Base-by-base conservation (phyloP, 257 asterid species). In the Solanum lycopersicoides region DNA sequence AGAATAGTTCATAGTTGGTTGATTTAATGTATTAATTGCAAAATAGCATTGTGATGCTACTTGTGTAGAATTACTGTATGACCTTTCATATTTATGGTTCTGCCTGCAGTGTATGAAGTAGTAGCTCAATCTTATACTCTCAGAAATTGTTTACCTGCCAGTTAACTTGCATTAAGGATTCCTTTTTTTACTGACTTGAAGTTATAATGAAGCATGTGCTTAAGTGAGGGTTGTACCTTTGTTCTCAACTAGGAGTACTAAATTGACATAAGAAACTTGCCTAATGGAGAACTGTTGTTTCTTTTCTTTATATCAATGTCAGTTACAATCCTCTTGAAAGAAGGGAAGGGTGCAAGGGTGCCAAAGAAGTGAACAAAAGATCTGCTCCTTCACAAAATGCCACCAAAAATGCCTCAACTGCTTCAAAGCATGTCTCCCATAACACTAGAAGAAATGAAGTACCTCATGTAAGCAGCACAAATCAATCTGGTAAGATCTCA, bases 271-370 rank as follows among this genome's bases (percentile, higher is more conserved):
- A 21, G 44, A 47, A 80, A 30, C 28, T 50, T 30, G 44, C 69
- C 68, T 80, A 80, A 80, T 45, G 42, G 69, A 80, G 69, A 79
- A 72, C 37, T 89, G 77, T 44, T 88, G 50, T 86, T 76, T 88
- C 71, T 30, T 86, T 68, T n/a, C 68, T 80, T 82, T 45, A 32
- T 85, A 60, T 90, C 87, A 47, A 86, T 63, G 12, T 63, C 91
- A 95, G 99, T 86, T 96, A 96, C 92, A 95, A 96, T 88, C 91
- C 99, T 88, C 88, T 94, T 89, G 99, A 95, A 87, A 94, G 99
- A 91, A 94, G 99, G 90, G 98, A 95, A 89, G 91, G 92, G 60
- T 90, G 93, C 92, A 95, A 94, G 92, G 98, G 98, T 82, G 99
- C 93, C 66, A 96, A 95, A 93, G 98, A 95, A 82, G 89, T 90